phyloP scores from a whole-genome alignment of 257 asterid species.

The Salvia rosmarinus region DNA sequence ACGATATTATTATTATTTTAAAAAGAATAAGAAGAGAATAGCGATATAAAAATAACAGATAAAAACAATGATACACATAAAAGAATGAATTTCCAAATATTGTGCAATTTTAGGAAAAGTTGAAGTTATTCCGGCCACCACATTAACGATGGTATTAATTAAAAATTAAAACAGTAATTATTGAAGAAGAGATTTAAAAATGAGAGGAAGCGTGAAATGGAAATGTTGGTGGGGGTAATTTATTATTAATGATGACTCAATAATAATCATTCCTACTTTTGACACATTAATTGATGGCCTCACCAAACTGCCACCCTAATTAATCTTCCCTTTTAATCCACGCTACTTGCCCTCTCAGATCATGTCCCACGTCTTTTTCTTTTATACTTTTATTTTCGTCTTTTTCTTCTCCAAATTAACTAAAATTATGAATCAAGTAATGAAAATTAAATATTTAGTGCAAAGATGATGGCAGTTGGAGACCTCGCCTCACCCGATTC shows the following conservation, averaged over 20 bases:
- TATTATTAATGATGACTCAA: slow-evolving; percentile 18
- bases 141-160: background rate
- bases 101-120: background rate
- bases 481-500: background rate
- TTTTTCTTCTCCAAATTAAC: background rate
- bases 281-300: slow-evolving; percentile 33
- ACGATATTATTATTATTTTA: no score
- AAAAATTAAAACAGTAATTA: background rate
- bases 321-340: slow-evolving; percentile 49
- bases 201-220: slow-evolving; percentile 14
- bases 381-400: background rate
- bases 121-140: background rate
- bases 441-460: background rate
- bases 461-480: background rate
- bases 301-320: slow-evolving; percentile 38
- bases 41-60: no score
- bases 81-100: background rate
- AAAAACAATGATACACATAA: background rate
- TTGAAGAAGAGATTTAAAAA: background rate
- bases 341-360: slow-evolving; percentile 25
- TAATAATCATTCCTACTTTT: slow-evolving; percentile 35
- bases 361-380: background rate
- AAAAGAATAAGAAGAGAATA: no score
- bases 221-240: slow-evolving; percentile 25
- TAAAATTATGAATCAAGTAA: background rate